Base-by-base conservation (phyloP, 139 green algal species). In the Trebouxia sp. region DNA sequence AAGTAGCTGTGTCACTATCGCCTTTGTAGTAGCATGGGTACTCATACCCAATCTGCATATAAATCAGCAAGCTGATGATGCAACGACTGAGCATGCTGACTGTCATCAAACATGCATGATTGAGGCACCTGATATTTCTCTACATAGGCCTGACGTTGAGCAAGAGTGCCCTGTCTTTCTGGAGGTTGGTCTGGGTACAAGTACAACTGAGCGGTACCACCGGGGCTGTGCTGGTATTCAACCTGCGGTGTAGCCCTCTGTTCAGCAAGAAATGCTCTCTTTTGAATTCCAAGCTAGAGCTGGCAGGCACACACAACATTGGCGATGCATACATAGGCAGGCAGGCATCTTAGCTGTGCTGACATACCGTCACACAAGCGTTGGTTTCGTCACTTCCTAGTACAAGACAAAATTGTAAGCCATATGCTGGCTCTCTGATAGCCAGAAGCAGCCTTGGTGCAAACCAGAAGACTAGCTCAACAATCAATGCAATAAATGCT, bases 321-420 rank as follows among this genome's bases (percentile, higher is more conserved):
- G n/a, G n/a, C n/a, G n/a, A n/a, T n/a, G n/a, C n/a, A n/a, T n/a
- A n/a, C n/a, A n/a, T n/a, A n/a, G n/a, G n/a, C n/a, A n/a, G n/a
- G n/a, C n/a, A n/a, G n/a, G n/a, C n/a, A n/a, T n/a, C n/a, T n/a
- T n/a, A n/a, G n/a, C n/a, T n/a, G n/a, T n/a, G n/a, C n/a, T n/a
- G n/a, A 41, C 62, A 26, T 41, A 72, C 62, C 32, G 62, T 72
- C 14, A 72, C 32, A 45, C 62, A 45, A 14, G 32, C 62, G 12
- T 32, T 72, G 10, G 42, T 15, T 45, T 11, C 28, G 35, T 43
- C 62, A 26, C 14, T 72, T 5, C 11, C 35, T 35, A 72, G 62
- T 35, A 72, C 62, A 72, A 72, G 35, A 15, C 62, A 72, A 26
- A 72, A 72, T 15, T 72, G 62, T 24, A 72, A 30, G 62, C 14